Percentiles rank a stretch among this genome's conserved stretches.
Conservation (phyloP, 306 rosid species). For the Canavalia ensiformis region DNA sequence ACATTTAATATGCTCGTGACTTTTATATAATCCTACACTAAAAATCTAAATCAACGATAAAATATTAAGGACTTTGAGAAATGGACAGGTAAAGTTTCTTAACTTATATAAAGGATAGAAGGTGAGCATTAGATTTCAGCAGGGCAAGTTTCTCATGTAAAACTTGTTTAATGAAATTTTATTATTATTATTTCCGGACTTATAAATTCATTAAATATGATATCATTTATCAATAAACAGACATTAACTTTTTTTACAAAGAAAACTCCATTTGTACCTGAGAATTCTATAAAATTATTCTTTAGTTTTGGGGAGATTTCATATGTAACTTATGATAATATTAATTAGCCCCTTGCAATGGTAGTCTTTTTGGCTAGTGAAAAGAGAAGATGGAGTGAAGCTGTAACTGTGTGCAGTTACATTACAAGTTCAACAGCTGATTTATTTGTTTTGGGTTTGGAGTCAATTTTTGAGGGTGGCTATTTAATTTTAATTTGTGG, state of each 20-base stretch:
- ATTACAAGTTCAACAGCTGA: too few species aligned
- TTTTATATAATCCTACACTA: background rate
- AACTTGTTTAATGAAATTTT: background rate
- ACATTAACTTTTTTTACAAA: background rate
- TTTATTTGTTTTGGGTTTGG: too few species aligned
- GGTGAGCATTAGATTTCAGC: background rate
- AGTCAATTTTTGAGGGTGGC: too few species aligned
- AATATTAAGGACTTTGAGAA: background rate
- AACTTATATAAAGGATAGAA: background rate
- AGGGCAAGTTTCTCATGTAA: background rate
- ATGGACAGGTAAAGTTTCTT: background rate
- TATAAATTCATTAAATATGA: background rate
- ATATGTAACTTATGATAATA: background rate
- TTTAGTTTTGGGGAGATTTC: background rate
- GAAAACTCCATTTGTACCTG: background rate
- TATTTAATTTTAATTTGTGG: too few species aligned
- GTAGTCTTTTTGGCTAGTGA: too few species aligned
- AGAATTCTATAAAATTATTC: background rate
- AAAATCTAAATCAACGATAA: background rate
- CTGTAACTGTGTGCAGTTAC: too few species aligned
- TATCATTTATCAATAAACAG: background rate
- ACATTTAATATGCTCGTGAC: background rate
- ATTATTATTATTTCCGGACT: background rate
- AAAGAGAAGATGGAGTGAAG: too few species aligned
- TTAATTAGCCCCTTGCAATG: too few species aligned